Conservation (phyloP, 208 protist species). For the Acanthamoeba lenticulata region DNA sequence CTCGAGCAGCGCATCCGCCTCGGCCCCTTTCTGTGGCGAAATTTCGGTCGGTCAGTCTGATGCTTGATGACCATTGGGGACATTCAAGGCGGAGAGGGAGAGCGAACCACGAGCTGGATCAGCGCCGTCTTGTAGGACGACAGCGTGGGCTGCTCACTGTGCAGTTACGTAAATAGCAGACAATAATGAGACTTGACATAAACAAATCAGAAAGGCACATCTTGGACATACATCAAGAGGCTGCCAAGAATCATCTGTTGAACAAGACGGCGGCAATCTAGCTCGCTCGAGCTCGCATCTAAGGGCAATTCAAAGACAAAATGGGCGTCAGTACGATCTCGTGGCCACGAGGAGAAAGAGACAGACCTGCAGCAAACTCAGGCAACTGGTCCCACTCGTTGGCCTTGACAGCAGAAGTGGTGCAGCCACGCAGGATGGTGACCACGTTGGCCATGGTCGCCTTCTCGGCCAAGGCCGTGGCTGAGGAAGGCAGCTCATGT, state of each 20-base stretch:
- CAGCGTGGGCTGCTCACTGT: neutral
- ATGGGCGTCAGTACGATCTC: too few relatives aligned
- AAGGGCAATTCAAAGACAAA: too few relatives aligned
- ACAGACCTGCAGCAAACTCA: neutral
- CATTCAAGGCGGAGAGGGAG: neutral
- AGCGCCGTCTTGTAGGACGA: neutral
- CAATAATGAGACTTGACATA: too few relatives aligned
- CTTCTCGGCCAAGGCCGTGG: neutral
- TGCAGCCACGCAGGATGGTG: neutral
- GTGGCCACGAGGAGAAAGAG: neutral
- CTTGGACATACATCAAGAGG: neutral
- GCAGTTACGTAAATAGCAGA: neutral
- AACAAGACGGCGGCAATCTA: neutral
- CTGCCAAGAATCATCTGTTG: neutral
- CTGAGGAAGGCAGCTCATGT: neutral
- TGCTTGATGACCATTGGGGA: too few relatives aligned
- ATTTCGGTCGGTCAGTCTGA: neutral
- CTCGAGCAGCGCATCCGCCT: neutral
- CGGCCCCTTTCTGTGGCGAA: neutral
- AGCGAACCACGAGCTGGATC: neutral
- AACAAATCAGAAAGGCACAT: too few relatives aligned
- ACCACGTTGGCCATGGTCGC: neutral
- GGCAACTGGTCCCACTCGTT: neutral
- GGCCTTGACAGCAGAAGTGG: neutral
- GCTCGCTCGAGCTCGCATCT: neutral